Evolutionary conservation across 192 early-diverging fungal species (phyloP).

Genomic region (Lunasporangiospora selenospora): DNA sequence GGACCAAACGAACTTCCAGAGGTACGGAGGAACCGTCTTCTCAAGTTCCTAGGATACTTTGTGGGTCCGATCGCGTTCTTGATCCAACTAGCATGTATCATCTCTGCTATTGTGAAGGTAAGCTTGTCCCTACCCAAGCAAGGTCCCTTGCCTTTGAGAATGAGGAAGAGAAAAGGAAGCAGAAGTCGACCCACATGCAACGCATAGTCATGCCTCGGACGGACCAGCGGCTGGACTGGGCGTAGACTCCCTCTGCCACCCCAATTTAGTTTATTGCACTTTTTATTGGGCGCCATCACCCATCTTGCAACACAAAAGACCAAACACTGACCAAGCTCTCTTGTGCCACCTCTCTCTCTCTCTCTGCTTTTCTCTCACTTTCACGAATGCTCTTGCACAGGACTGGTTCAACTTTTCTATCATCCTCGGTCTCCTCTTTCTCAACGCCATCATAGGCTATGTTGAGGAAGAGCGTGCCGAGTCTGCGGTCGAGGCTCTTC

Average conservation of each 20-base stretch:
- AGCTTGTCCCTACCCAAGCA: too few species aligned
- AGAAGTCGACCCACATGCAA: too few species aligned
- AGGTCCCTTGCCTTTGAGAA: too few species aligned
- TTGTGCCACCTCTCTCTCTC: not conserved
- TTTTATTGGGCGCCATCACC: too few species aligned
- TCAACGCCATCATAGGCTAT: conserved; percentile 78
- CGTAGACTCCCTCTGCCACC: too few species aligned
- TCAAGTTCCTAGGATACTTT: conserved; percentile 60
- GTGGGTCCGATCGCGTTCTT: conserved; percentile 71
- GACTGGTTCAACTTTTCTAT: conserved; percentile 67
- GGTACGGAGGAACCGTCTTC: conserved; percentile 49
- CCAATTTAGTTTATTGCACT: too few species aligned
- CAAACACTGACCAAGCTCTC: too few species aligned
- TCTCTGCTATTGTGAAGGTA: conserved; percentile 49
- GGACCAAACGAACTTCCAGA: conserved; percentile 64
- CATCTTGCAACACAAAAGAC: too few species aligned
- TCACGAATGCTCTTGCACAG: conserved; percentile 57
- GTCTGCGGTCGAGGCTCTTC: conserved; percentile 73
- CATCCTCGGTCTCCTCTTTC: conserved; percentile 61
- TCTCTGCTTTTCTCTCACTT: not conserved
- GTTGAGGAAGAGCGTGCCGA: conserved; percentile 76
- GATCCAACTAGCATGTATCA: conserved; percentile 57
- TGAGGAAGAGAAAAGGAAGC: too few species aligned
- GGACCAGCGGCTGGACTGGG: too few species aligned
- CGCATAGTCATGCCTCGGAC: too few species aligned